Conservation (phyloP, 768 basidiomycete genomes). For the Tulasnella sp. region DNA sequence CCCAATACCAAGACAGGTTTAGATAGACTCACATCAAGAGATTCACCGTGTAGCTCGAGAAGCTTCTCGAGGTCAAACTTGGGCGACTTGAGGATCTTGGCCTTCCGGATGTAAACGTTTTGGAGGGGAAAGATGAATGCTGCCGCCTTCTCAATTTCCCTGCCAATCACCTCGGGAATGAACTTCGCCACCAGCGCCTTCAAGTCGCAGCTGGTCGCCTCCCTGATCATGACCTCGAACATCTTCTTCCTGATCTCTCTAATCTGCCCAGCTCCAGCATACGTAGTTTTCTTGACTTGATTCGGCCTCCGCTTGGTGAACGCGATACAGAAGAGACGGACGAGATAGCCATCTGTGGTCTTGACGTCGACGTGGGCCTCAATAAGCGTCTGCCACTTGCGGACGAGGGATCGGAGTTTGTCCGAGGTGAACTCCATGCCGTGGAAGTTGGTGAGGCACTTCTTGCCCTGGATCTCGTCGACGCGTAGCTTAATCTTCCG, state of each 20-base stretch:
- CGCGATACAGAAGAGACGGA: constrained; percentile 96
- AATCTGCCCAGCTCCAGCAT: constrained; percentile 90
- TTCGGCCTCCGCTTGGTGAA: constrained; percentile 96
- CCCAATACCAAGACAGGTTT: constrained; percentile 18
- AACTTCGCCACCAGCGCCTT: constrained; percentile 99
- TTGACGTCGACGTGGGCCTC: constrained; percentile 98
- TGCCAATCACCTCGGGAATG: constrained; percentile 95
- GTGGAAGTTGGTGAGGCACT: constrained; percentile 99
- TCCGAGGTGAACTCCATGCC: constrained; percentile 99
- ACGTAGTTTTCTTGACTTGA: constrained; percentile 98
- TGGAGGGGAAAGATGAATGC: constrained; percentile 96
- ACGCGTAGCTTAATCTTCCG: constrained; percentile 98
- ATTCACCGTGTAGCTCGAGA: constrained; percentile 92
- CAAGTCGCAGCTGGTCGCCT: constrained; percentile 88
- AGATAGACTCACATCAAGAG: constrained; percentile 66
- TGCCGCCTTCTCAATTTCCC: constrained; percentile 98
- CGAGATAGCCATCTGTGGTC: constrained; percentile 98
- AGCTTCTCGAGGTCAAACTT: constrained; percentile 94
- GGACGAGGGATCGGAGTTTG: constrained; percentile 98
- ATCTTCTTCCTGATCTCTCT: constrained; percentile 99
- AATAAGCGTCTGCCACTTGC: constrained; percentile 99
- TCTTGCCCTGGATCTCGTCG: constrained; percentile 95
- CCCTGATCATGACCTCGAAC: constrained; percentile 97
- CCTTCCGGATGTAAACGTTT: constrained; percentile 98
- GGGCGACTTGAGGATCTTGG: constrained; percentile 96